Evolutionary conservation across 2,329 filamentous ascomycete genomes (phyloP), one percentile per base, ranked within the genome.

Genomic region (Alternaria alternata): DNA sequence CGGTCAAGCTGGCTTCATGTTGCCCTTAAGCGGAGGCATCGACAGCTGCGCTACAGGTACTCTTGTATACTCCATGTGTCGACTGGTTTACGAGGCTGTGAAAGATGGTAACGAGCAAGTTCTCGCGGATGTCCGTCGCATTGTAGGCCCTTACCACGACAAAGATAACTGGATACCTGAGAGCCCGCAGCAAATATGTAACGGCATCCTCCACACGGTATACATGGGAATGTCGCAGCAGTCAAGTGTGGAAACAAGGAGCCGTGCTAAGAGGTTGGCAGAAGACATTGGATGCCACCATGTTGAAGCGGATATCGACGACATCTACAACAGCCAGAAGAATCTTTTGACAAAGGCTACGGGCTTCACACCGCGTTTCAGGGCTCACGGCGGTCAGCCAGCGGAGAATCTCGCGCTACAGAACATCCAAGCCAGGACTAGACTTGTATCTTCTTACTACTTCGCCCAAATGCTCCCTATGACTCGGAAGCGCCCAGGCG

Each of bases 261-360:
- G 84, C 47, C 83, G 92, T 28, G 89, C 92, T 1, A 85, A 86
- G 70, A 82, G 85, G 0, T 82, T 94, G 3, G 79, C 83, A 1
- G 72, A 81, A 4, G 83, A 81, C 5, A 92, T 94, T 53, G 91
- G 91, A 3, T 83, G 86, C 16, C 89, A 93, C 70, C 92, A 95
- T 72, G 83, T 87, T 4, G 86, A 94, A 70, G 44, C 63, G 3
- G 54, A 65, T 4, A 63, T 63, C 4, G 92, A 94, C 71, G 83
- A 84, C 2, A 84, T 89, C 8, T 87, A 88, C 62, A 81, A 85
- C 20, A 85, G 89, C 0, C 80, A 88, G 52, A 87, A 85, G 66
- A 83, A 83, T 43, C 78, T 93, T 1, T 82, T 93, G 55, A 82
- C 83, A 0, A 75, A 82, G 2, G 84, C 87, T 0, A 86, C 88